phyloP scores from a whole-genome alignment of 768 basidiomycete genomes.

The Dendrothele bispora region DNA sequence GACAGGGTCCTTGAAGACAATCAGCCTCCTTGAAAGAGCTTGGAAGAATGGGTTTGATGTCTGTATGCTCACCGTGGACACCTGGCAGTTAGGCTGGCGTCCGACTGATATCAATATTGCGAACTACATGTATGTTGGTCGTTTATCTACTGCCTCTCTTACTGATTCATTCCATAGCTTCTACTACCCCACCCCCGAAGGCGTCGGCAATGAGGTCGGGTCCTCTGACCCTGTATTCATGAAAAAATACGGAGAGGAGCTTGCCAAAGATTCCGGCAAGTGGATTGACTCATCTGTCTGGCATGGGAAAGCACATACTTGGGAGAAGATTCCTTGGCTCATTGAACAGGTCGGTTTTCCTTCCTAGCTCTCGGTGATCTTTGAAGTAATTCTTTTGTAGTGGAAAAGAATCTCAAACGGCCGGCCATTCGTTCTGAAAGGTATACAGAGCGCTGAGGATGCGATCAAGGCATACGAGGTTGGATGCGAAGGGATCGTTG shows the following conservation, averaged over 20 bases:
- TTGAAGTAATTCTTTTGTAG: slow-evolving; percentile 14
- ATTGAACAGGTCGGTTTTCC: slow-evolving; percentile 35
- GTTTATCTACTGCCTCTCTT: too few species aligned
- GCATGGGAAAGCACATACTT: slow-evolving; percentile 53
- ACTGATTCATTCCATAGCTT: slow-evolving; percentile 25
- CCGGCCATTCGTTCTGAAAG: slow-evolving; percentile 54
- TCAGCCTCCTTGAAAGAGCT: slow-evolving; percentile 46
- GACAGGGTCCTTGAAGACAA: slow-evolving; percentile 25
- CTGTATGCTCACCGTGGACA: slow-evolving; percentile 47
- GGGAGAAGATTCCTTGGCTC: slow-evolving; percentile 52
- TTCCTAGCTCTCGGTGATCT: neutral
- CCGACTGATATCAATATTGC: slow-evolving; percentile 49
- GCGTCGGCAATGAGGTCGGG: slow-evolving; percentile 46
- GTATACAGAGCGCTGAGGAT: slow-evolving; percentile 48
- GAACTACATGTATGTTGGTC: slow-evolving; percentile 40
- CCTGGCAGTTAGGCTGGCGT: slow-evolving; percentile 52
- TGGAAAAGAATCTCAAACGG: slow-evolving; percentile 49
- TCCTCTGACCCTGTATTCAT: slow-evolving; percentile 51
- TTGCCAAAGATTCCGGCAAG: slow-evolving; percentile 40
- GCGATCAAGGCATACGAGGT: slow-evolving; percentile 45
- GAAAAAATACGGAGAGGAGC: slow-evolving; percentile 42
- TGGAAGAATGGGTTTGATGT: slow-evolving; percentile 48
- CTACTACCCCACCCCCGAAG: slow-evolving; percentile 35
- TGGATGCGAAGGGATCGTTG: slow-evolving; percentile 56
- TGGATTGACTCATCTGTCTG: slow-evolving; percentile 50